A percentile compares a stretch with the other conserved stretches of the same genome.
These are phyloP conservation scores for Iris pallida DNA, from an alignment of 116 monocot genomes.

Conservation along the genomic window DNA sequence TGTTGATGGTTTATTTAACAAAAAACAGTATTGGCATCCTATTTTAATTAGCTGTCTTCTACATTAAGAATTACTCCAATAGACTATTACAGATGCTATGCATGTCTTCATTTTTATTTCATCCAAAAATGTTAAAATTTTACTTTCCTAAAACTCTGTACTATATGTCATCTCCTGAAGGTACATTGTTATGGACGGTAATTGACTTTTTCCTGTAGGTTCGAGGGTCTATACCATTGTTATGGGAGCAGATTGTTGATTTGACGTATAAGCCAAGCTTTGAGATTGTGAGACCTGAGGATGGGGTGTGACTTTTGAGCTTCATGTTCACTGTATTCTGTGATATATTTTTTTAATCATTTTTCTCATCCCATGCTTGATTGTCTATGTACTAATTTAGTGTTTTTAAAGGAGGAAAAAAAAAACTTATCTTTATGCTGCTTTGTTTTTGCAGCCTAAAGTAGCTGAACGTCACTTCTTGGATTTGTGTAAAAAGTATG, in stretches of 20 bases:
- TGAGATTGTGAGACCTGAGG: slow-evolving; percentile 79
- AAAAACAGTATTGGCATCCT: no score
- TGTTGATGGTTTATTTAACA: no score
- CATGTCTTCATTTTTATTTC: no score
- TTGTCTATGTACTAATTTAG: background rate
- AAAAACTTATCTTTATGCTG: background rate
- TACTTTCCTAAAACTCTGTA: no score
- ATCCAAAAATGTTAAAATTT: no score
- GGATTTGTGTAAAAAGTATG: slow-evolving; percentile 85
- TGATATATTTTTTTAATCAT: background rate
- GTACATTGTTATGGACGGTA: no score
- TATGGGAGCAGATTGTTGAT: slow-evolving; percentile 99
- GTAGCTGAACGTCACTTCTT: slow-evolving; percentile 84
- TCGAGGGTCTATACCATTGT: slow-evolving; percentile 94
- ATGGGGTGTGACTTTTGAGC: slow-evolving; percentile 47
- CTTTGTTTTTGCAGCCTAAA: slow-evolving; percentile 46
- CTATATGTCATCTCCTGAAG: no score
- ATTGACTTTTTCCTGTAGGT: slow-evolving; percentile 36
- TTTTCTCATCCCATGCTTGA: background rate
- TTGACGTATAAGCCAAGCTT: slow-evolving; percentile 91
- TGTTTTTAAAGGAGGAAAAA: background rate
- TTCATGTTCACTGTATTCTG: background rate
- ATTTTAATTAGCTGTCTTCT: no score
- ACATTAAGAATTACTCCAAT: no score
- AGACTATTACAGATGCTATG: no score